phyloP scores from a whole-genome alignment of 371 early-diverging fungal genomes.

The Rhizopus sp. region DNA sequence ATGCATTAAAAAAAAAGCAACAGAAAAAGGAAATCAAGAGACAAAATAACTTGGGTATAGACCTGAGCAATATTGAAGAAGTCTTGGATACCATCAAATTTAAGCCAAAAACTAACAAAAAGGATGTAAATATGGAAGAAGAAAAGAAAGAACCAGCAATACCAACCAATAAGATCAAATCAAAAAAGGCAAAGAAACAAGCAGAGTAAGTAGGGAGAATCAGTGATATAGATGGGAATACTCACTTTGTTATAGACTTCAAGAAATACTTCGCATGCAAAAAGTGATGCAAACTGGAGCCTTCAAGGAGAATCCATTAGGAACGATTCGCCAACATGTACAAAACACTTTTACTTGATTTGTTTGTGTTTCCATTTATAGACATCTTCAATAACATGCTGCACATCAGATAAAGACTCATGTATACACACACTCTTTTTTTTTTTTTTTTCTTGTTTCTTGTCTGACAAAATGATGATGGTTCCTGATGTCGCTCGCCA shows the following conservation, averaged over 20 bases:
- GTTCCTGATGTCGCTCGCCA: neutral
- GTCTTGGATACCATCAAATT: conserved; percentile 44
- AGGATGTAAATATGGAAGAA: conserved; percentile 17
- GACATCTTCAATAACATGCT: conserved; percentile 10
- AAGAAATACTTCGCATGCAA: conserved; percentile 73
- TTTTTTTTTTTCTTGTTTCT: conserved; percentile 4
- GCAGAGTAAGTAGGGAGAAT: conserved; percentile 47
- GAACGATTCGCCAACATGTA: conserved; percentile 71
- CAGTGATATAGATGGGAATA: too few species aligned
- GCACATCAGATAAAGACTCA: neutral
- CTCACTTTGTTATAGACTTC: conserved; percentile 33
- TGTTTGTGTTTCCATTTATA: conserved; percentile 19
- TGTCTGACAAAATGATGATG: neutral
- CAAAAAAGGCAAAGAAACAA: conserved; percentile 54
- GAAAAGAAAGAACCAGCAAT: conserved; percentile 21
- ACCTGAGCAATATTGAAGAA: conserved; percentile 43
- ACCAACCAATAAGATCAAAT: conserved; percentile 38
- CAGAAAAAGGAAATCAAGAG: conserved; percentile 44
- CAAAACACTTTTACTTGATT: conserved; percentile 59
- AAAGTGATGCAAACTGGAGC: conserved; percentile 70
- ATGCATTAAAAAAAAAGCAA: conserved; percentile 48
- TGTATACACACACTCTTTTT: neutral
- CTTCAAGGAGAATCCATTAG: conserved; percentile 68
- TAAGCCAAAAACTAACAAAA: conserved; percentile 25
- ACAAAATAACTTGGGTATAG: conserved; percentile 31